phyloP scores from a whole-genome alignment of 2,329 filamentous ascomycete genomes.

The Mariannaea sp. region DNA sequence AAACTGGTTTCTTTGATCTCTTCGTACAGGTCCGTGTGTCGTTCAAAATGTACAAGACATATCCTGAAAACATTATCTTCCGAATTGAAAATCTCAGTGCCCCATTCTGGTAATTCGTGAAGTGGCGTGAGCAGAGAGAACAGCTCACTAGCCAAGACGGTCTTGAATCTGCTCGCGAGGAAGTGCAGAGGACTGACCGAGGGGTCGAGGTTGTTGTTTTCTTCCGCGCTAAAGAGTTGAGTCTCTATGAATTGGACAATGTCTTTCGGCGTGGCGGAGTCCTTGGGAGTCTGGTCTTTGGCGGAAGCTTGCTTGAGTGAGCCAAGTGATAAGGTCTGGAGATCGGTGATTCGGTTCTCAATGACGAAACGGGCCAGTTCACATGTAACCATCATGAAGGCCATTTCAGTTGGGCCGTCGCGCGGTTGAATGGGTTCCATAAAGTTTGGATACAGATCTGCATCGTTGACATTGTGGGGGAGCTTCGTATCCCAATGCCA shows the following conservation, averaged over 20 bases:
- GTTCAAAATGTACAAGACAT: slow-evolving; percentile 12
- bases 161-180: slow-evolving; percentile 3
- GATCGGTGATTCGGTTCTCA: slow-evolving; percentile 15
- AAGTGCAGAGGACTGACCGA: slow-evolving; percentile 8
- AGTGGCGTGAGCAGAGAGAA: slow-evolving; percentile 10
- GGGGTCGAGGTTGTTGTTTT: slow-evolving; percentile 8
- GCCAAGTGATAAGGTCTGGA: slow-evolving; percentile 3
- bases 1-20: slow-evolving; percentile 10
- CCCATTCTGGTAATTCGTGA: slow-evolving; percentile 16
- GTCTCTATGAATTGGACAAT: slow-evolving; percentile 3
- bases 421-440: slow-evolving; percentile 13
- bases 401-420: slow-evolving; percentile 16
- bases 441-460: slow-evolving; percentile 16
- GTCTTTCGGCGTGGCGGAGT: background rate
- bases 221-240: slow-evolving; percentile 2
- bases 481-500: slow-evolving; percentile 16
- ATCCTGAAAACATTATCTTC: slow-evolving; percentile 16
- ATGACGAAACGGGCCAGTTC: slow-evolving; percentile 9
- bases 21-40: slow-evolving; percentile 9
- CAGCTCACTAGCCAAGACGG: background rate
- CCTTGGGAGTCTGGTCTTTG: background rate
- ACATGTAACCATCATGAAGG: slow-evolving; percentile 9
- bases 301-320: background rate
- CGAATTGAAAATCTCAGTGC: slow-evolving; percentile 15
- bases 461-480: slow-evolving; percentile 18